Evolutionary conservation across 2,329 filamentous ascomycete species (phyloP), one percentile per base, ranked within the genome.

Genomic region (Tolypocladium nubicola): DNA sequence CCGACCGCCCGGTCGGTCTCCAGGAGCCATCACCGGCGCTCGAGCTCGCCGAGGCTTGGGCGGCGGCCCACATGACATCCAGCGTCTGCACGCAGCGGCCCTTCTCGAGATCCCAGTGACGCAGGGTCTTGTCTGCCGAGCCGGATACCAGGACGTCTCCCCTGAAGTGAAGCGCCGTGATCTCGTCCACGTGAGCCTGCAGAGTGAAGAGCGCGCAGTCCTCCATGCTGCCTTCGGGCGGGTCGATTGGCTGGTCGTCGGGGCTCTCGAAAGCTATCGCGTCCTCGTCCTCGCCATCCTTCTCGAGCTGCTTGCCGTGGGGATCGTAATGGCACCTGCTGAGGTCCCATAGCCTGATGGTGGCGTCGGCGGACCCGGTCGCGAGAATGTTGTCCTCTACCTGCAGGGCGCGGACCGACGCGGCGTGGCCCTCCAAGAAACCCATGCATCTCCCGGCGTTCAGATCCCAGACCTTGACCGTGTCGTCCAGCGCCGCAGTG

Each of bases 31-130:
- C 83, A 52, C 79, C 79, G 2, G 82, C 79, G 54, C 80, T 80
- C 57, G 89, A 79, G 6, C 83, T 86, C 43, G 86, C 84, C 11
- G 86, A 89, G 14, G 90, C 90, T 74, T 97, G 92, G 2, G 94
- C 92, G 5, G 94, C 92, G 11, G 94, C 94, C 94, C 94, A 99
- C 70, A 99, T 88, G 8, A 99, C 93, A 72, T 99, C 94, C 53
- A 99, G 78, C 3, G 94, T 99, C 73, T 99, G 94, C 56, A 99
- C 89, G 71, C 94, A 97, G 53, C 94, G 88, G n/a, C 94, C 94
- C 70, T 92, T 97, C 66, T 93, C 89, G 54, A 99, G 80, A 76
- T 99, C 94, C 94, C 94, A 99, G 71, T 99, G 94, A 50, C 94
- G 86, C 57, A 99, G 78, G 1, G 94, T 99, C 79, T 99, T 99